These are phyloP conservation scores for Pleurotus citrinopileatus DNA, from an alignment of 768 basidiomycete genomes.

Conservation along the genomic window DNA sequence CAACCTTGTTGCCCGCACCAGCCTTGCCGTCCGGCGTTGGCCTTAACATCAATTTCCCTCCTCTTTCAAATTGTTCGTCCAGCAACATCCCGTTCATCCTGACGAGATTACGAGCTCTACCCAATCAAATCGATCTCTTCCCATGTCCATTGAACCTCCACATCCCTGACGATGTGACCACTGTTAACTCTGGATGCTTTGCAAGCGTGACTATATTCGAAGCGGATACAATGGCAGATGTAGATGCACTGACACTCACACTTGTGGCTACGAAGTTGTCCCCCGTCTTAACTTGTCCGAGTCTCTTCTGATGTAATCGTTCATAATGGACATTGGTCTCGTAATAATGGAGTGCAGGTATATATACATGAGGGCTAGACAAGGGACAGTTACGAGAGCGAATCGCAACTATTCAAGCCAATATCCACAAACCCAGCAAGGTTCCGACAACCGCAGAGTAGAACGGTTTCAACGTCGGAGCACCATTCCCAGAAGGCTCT, in stretches of 20 bases:
- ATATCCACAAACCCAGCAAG: neutral
- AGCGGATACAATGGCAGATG: slow-evolving; percentile 27
- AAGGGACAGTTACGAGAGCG: neutral
- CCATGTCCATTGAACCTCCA: slow-evolving; percentile 26
- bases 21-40: slow-evolving; percentile 26
- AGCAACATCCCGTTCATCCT: slow-evolving; percentile 27
- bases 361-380: neutral
- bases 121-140: slow-evolving; percentile 23
- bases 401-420: neutral
- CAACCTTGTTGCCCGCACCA: slow-evolving; percentile 14
- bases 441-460: neutral
- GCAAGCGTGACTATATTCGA: slow-evolving; percentile 28
- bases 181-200: slow-evolving; percentile 25
- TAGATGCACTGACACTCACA: slow-evolving; percentile 23
- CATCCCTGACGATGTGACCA: slow-evolving; percentile 29
- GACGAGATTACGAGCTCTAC: slow-evolving; percentile 22
- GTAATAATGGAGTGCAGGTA: too few species aligned
- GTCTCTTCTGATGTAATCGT: neutral
- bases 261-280: slow-evolving; percentile 20
- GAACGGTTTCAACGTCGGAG: neutral
- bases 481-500: slow-evolving; percentile 1
- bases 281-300: slow-evolving; percentile 18
- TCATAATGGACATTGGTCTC: too few species aligned
- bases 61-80: slow-evolving; percentile 20
- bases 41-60: slow-evolving; percentile 36